Percentiles rank a stretch among this genome's conserved stretches.
phyloP scores from a whole-genome alignment of 345 rosid species.

The Eucalyptus globulus region DNA sequence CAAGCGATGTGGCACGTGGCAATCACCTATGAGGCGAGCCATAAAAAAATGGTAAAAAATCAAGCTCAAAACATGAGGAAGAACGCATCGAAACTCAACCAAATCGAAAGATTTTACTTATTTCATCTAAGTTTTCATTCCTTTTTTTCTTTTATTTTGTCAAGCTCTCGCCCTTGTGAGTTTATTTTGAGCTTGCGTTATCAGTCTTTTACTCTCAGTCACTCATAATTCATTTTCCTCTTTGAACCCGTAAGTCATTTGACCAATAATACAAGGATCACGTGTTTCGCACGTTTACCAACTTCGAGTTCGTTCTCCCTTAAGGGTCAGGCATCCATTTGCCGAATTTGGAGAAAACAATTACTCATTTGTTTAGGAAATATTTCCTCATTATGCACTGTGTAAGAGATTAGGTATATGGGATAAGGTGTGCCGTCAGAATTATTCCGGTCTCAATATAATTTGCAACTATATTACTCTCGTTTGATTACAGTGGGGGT shows the following conservation, averaged over 20 bases:
- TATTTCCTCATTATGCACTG: not conserved
- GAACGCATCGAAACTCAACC: not conserved
- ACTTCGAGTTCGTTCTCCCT: not conserved
- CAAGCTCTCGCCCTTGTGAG: not conserved
- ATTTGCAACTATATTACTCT: not conserved
- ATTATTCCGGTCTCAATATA: not conserved
- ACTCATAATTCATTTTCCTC: not conserved
- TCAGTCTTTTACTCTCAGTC: not conserved
- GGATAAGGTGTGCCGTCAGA: not conserved
- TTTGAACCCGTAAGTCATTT: not conserved
- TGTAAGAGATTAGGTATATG: not conserved
- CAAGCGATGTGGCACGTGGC: not conserved
- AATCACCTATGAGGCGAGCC: not conserved
- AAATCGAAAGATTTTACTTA: not conserved
- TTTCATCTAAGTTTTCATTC: not conserved
- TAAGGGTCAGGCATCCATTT: not conserved
- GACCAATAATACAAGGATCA: not conserved
- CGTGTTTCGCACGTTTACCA: not conserved
- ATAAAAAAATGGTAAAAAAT: not conserved
- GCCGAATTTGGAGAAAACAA: not conserved
- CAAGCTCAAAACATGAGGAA: not conserved
- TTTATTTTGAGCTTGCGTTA: not conserved
- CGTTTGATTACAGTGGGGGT: not conserved
- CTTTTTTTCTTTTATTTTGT: not conserved
- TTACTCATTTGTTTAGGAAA: not conserved